These are phyloP conservation scores for Berberis thunbergii DNA, from an alignment of 164 flowering plant species.

Conservation along the genomic window DNA sequence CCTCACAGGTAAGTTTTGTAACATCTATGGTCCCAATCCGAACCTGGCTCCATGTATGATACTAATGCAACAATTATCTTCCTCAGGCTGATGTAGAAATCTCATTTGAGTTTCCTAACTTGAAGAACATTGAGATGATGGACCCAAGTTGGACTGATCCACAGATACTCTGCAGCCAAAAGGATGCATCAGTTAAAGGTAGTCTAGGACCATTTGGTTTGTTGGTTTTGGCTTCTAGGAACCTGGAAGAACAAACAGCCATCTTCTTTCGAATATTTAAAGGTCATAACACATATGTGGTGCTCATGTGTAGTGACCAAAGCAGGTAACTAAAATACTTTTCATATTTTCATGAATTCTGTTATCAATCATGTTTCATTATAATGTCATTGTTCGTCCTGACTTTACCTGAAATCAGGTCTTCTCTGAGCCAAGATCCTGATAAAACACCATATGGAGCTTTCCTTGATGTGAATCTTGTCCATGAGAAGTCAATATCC, in stretches of 20 bases:
- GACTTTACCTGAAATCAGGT: constrained; percentile 20
- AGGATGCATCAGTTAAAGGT: constrained; percentile 28
- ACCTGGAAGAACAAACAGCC: constrained; percentile 46
- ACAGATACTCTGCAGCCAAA: constrained; percentile 31
- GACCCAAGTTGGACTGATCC: constrained; percentile 37
- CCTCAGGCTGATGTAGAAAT: constrained; percentile 45
- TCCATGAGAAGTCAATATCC: constrained; percentile 19
- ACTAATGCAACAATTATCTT: neutral
- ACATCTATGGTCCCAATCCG: neutral
- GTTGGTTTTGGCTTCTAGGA: neutral
- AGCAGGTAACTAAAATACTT: constrained; percentile 31
- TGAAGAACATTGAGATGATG: constrained; percentile 30
- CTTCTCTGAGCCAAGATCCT: constrained; percentile 21
- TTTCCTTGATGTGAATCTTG: constrained; percentile 30
- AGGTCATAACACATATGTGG: constrained; percentile 6
- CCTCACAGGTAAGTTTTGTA: constrained; percentile 20
- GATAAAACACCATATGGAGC: constrained; percentile 18
- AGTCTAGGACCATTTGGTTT: constrained; percentile 57
- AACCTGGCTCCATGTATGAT: neutral
- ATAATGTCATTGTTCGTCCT: neutral
- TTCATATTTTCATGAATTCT: too few relatives aligned
- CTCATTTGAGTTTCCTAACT: constrained; percentile 21
- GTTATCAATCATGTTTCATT: neutral
- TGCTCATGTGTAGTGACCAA: constrained; percentile 56
- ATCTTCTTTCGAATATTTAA: constrained; percentile 49